Evolutionary conservation across 1,139 yeast species (phyloP).

Genomic region (Blastobotrys arbuscula): DNA sequence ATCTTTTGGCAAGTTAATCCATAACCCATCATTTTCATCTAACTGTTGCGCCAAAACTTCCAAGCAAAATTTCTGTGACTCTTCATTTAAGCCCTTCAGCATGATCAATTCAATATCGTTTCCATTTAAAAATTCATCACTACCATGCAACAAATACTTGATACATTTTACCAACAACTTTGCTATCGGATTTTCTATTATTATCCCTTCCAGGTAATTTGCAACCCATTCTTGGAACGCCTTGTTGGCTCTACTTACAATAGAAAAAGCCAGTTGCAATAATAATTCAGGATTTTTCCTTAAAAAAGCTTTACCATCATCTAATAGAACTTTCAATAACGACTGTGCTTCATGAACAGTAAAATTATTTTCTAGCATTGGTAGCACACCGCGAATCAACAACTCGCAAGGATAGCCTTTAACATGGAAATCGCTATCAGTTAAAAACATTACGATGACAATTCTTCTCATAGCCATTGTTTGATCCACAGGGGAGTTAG

Average conservation of each 20-base stretch:
- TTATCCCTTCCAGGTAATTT: not conserved
- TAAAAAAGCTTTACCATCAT: constrained; percentile 3
- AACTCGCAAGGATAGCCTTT: constrained; percentile 17
- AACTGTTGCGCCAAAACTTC: constrained; percentile 5
- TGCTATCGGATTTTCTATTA: not conserved
- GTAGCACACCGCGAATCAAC: constrained; percentile 13
- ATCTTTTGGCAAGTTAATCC: not conserved
- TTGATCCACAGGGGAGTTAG: constrained; percentile 10
- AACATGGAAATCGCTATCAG: not conserved
- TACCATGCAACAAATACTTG: not conserved
- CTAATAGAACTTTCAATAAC: constrained; percentile 10
- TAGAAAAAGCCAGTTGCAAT: not conserved
- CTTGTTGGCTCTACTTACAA: not conserved
- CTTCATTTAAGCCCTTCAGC: not conserved
- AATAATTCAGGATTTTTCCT: not conserved
- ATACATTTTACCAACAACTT: constrained; percentile 4
- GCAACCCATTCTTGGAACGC: not conserved
- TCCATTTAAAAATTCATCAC: not conserved
- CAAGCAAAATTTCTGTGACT: not conserved
- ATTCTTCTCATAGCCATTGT: constrained; percentile 12
- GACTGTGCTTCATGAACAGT: constrained; percentile 8
- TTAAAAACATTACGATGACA: constrained; percentile 9
- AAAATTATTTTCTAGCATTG: constrained; percentile 8
- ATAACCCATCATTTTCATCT: not conserved
- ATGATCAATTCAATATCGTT: constrained; percentile 5